Evolutionary conservation across 176 grass and related monocot genomes (phyloP).

Genomic region (Juncus effusus): DNA sequence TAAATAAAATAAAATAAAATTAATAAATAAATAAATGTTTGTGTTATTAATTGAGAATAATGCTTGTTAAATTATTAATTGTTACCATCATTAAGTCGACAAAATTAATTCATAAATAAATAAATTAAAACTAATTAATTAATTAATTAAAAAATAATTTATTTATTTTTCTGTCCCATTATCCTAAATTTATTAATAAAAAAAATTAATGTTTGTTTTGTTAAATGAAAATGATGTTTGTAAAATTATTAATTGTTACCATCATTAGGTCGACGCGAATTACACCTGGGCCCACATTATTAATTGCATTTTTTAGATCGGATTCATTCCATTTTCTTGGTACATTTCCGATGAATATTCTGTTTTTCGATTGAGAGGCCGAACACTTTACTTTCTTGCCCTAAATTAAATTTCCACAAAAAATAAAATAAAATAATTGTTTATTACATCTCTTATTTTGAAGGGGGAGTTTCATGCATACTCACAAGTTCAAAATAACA

Average conservation of each 20-base stretch:
- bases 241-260: constrained; percentile 27
- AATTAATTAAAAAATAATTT: no score
- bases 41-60: no score
- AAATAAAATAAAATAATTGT: constrained; percentile 17
- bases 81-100: constrained; percentile 73
- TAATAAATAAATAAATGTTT: constrained; percentile 9
- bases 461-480: background rate
- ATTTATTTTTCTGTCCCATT: no score
- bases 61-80: background rate
- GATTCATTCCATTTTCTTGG: constrained; percentile 60
- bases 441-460: constrained; percentile 8
- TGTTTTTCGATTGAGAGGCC: constrained; percentile 73
- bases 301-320: constrained; percentile 64
- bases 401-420: constrained; percentile 37
- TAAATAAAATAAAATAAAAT: constrained; percentile 4
- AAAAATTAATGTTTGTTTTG: no score
- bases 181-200: no score
- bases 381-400: constrained; percentile 71
- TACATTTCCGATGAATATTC: constrained; percentile 87
- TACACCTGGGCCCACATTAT: constrained; percentile 76
- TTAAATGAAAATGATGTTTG: no score
- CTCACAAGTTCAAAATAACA: no score
- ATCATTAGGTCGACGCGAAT: constrained; percentile 66
- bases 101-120: constrained; percentile 24
- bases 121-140: no score